Evolutionary conservation across 2,329 filamentous ascomycete genomes (phyloP).

Genomic region (Westerdykella aurantiaca): DNA sequence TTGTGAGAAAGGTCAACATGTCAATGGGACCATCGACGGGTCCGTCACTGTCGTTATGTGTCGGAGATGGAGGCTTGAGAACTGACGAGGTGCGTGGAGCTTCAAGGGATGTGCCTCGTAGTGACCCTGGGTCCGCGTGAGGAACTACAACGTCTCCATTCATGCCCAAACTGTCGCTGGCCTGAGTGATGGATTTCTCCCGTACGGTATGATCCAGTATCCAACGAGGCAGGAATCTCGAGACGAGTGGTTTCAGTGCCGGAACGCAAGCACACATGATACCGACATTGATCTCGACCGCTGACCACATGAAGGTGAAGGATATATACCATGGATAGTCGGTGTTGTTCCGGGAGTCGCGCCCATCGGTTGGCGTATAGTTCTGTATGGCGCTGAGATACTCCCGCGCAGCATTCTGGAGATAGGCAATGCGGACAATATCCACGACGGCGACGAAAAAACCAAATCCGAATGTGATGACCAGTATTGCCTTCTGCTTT

Average conservation of each 20-base stretch:
- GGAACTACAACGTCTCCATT: constrained; percentile 19
- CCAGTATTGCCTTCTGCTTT: constrained; percentile 81
- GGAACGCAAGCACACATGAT: constrained; percentile 92
- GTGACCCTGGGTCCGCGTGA: background rate
- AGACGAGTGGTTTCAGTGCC: constrained; percentile 78
- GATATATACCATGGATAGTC: constrained; percentile 68
- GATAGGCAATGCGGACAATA: constrained; percentile 81
- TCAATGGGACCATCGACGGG: constrained; percentile 32
- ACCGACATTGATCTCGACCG: constrained; percentile 83
- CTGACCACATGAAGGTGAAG: constrained; percentile 87
- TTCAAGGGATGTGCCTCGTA: constrained; percentile 12
- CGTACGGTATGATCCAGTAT: constrained; percentile 44
- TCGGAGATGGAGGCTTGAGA: constrained; percentile 16
- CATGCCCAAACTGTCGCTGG: constrained; percentile 24
- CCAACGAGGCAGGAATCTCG: constrained; percentile 54
- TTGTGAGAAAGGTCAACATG: constrained; percentile 52
- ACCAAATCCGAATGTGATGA: constrained; percentile 80
- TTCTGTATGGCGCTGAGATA: constrained; percentile 40
- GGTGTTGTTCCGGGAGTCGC: constrained; percentile 37
- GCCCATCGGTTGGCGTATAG: constrained; percentile 17
- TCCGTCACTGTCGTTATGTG: constrained; percentile 1
- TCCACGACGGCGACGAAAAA: constrained; percentile 85
- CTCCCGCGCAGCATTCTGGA: constrained; percentile 62
- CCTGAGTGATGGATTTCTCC: constrained; percentile 22
- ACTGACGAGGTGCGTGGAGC: constrained; percentile 13